phyloP scores from a whole-genome alignment of 441 rosid genomes.

The Brassica hybrid region DNA sequence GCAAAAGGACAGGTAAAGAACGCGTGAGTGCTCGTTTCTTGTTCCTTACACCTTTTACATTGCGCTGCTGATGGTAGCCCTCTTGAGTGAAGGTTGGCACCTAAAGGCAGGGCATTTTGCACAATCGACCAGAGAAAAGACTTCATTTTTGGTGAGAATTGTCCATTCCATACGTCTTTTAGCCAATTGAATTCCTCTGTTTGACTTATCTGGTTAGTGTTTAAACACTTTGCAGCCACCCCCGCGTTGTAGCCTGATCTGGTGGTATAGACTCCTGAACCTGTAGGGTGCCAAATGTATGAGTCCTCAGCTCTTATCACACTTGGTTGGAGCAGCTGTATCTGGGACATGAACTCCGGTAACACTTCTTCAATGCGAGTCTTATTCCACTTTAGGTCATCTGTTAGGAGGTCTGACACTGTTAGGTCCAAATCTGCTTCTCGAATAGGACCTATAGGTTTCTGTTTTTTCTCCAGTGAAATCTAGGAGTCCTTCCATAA shows the following conservation, averaged over 20 bases:
- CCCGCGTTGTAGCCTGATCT: no score
- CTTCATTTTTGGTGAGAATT: not conserved
- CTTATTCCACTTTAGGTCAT: no score
- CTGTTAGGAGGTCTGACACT: not conserved
- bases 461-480: not conserved
- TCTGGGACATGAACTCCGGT: no score
- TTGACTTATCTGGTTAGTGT: no score
- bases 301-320: no score
- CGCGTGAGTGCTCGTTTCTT: no score
- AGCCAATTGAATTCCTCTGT: not conserved
- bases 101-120: not conserved
- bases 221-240: no score
- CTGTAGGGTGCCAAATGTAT: no score
- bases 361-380: no score
- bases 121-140: not conserved
- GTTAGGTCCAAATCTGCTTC: not conserved
- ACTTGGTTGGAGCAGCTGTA: no score
- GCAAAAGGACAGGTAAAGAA: not conserved
- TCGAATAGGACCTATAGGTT: not conserved
- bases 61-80: not conserved
- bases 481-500: not conserved
- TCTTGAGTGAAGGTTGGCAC: not conserved
- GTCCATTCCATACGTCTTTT: not conserved
- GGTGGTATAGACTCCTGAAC: no score
- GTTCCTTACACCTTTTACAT: not conserved